A percentile compares a stretch with the other conserved stretches of the same genome.
These are phyloP conservation scores for Nitzschia putrida DNA, from an alignment of 108 stramenopile species.

Conservation along the genomic window DNA sequence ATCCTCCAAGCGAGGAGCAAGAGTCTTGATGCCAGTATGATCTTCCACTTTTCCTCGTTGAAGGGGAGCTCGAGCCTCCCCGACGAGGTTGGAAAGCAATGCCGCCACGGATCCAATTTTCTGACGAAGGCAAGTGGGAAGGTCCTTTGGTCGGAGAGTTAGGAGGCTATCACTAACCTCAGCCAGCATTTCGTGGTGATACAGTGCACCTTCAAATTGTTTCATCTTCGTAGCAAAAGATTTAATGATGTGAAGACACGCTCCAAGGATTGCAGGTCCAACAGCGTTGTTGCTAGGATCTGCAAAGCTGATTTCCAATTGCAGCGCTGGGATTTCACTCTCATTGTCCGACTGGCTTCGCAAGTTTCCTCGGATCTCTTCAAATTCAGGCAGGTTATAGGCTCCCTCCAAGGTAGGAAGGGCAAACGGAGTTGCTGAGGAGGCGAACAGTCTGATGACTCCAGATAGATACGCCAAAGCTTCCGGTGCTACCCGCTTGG, in stretches of 20 bases:
- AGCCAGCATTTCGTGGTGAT: conserved; percentile 60
- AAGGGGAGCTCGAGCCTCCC: conserved; percentile 51
- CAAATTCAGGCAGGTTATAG: conserved; percentile 14
- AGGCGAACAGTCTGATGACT: conserved; percentile 66
- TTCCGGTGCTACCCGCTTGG: conserved; percentile 84
- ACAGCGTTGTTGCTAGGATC: conserved; percentile 16
- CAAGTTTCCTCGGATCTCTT: conserved; percentile 16
- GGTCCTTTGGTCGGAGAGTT: conserved; percentile 48
- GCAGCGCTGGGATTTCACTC: conserved; percentile 13
- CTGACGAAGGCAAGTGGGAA: conserved; percentile 47
- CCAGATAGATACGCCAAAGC: conserved; percentile 69
- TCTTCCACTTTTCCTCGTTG: conserved; percentile 42
- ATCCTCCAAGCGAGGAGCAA: conserved; percentile 92
- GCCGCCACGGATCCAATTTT: conserved; percentile 47
- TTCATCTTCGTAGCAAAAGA: conserved; percentile 33
- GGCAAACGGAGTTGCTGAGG: conserved; percentile 17
- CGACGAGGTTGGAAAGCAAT: conserved; percentile 34
- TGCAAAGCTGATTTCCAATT: conserved; percentile 50
- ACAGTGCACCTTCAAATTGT: conserved; percentile 40
- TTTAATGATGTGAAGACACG: conserved; percentile 54
- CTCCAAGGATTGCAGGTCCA: conserved; percentile 42
- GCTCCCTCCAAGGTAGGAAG: conserved; percentile 60
- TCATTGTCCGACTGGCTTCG: background rate
- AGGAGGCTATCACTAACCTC: conserved; percentile 61
- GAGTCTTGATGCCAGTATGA: conserved; percentile 53